These are phyloP conservation scores for Fomes fomentarius DNA, from an alignment of 1,284 basidiomycete genomes.

Conservation along the genomic window DNA sequence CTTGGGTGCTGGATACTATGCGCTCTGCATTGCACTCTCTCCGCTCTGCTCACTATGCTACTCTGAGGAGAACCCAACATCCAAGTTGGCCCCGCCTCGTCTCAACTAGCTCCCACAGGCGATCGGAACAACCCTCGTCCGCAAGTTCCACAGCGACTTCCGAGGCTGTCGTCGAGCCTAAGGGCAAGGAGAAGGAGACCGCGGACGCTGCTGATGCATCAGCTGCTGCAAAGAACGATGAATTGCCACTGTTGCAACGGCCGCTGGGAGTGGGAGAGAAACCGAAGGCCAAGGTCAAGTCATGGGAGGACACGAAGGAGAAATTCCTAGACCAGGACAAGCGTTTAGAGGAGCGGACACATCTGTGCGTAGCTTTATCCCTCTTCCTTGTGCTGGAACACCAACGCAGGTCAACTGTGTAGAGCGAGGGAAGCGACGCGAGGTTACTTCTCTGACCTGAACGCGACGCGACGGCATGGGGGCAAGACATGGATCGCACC, in stretches of 20 bases:
- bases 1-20: background rate
- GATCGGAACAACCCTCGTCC: constrained; percentile 4
- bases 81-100: constrained; percentile 2
- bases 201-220: background rate
- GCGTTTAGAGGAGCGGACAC: constrained; percentile 71
- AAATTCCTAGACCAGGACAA: constrained; percentile 77
- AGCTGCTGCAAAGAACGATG: constrained; percentile 20
- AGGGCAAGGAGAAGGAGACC: constrained; percentile 21
- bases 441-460: constrained; percentile 92
- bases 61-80: background rate
- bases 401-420: constrained; percentile 54
- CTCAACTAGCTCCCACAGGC: constrained; percentile 9
- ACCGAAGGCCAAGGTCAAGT: constrained; percentile 59
- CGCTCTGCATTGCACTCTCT: background rate
- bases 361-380: constrained; percentile 58
- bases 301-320: constrained; percentile 69
- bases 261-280: constrained; percentile 75
- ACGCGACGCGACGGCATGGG: constrained; percentile 80
- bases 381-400: background rate
- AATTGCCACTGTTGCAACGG: constrained; percentile 60
- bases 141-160: background rate
- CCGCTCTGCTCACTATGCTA: background rate
- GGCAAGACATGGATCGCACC: constrained; percentile 98
- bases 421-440: constrained; percentile 85
- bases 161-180: background rate